Evolutionary conservation across 2,329 filamentous ascomycete genomes (phyloP), one percentile per base, ranked within the genome.

Genomic region (Nemania sp.): DNA sequence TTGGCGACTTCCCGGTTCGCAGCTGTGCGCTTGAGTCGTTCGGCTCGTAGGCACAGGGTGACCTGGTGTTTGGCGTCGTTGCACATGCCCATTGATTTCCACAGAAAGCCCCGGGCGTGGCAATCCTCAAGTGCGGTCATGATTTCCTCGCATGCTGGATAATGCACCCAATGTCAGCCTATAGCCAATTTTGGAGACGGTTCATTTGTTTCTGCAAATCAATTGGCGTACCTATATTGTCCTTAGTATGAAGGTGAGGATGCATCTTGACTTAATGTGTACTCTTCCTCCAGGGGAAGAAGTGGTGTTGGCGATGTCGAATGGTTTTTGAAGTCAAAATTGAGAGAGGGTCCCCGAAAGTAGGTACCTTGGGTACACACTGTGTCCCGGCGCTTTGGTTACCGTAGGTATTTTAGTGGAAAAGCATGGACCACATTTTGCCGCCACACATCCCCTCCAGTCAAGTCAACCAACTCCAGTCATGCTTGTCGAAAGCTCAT

Each of bases 91-190:
- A 93, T 83, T 1, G 93, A 90, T 82, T 97, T 98, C 88, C 92
- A 94, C 66, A 99, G 82, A 82, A 99, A 99, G 62, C 96, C 96
- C 67, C 88, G 88, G 35, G 93, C 92, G 79, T 99, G 96, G 83
- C 96, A 99, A 84, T 98, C 93, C 77, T 98, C 96, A 73, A 99
- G 93, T 55, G 93, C 92, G 58, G 86, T 90, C 89, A 98, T 97
- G 79, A 99, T 89, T 74, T 97, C 94, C 81, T 95, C 93, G 87
- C 96, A 99, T 77, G 92, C 96, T 99, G 76, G 59, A 22, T 52
- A 38, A 29, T 6, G 26, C 20, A 22, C 10, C 27, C 18, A 5
- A 43, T 18, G 32, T 41, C 8, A 70, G 64, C 43, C 35, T 18
- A 62, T 13, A 13, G 52, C 20, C 29, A 24, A 13, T 29, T 29